Conservation (phyloP, 352 stramenopile genomes). For the Pythium apleroticum region DNA sequence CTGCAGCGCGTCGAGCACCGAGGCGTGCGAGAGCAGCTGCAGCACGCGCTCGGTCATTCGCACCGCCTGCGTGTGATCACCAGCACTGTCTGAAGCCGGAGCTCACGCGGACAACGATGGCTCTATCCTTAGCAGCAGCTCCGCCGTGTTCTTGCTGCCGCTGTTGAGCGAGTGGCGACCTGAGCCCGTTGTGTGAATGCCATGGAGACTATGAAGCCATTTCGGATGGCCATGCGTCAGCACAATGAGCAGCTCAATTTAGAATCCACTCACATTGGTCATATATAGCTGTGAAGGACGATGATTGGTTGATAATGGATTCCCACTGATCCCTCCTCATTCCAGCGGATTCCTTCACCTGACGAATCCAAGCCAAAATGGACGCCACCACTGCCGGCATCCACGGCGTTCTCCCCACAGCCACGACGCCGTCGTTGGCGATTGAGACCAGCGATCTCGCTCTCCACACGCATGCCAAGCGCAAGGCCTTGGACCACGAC, state of each 20-base stretch:
- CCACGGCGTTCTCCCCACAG: background rate
- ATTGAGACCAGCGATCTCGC: background rate
- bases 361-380: background rate
- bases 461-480: background rate
- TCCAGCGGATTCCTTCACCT: background rate
- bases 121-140: slow-evolving; percentile 9
- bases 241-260: slow-evolving; percentile 2
- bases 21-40: slow-evolving; percentile 45
- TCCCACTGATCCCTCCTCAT: background rate
- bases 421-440: background rate
- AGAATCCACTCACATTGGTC: background rate
- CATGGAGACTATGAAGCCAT: background rate
- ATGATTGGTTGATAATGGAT: background rate
- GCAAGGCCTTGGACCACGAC: background rate
- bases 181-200: background rate
- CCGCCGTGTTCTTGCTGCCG: background rate
- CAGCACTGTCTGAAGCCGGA: background rate
- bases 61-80: background rate
- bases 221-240: background rate
- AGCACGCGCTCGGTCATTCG: slow-evolving; percentile 50
- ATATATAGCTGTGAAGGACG: too few relatives aligned
- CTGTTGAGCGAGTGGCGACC: background rate
- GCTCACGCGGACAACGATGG: background rate
- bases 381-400: background rate
- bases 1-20: slow-evolving; percentile 43